phyloP scores from a whole-genome alignment of 305 asterid species.

The Fraxinus xanthoxyloides region DNA sequence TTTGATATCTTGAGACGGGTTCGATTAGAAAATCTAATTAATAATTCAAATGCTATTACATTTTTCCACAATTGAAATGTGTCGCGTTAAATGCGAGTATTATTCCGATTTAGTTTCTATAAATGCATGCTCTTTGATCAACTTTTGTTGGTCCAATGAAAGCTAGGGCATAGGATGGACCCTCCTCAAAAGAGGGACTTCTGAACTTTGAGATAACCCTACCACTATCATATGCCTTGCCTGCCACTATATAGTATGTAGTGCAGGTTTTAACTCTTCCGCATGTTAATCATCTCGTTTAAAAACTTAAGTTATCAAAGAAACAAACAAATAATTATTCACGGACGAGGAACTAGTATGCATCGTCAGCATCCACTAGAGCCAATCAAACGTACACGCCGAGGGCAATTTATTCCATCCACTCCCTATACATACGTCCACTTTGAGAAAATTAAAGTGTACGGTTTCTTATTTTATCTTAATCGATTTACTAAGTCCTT shows the following conservation, averaged over 20 bases:
- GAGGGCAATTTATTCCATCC: conserved; percentile 42
- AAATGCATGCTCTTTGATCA: too few species aligned
- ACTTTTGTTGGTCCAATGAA: background rate
- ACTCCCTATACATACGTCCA: conserved; percentile 31
- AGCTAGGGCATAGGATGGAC: too few species aligned
- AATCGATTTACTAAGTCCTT: conserved; percentile 7
- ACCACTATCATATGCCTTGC: background rate
- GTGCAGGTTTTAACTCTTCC: background rate
- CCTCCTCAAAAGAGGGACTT: too few species aligned
- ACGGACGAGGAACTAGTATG: too few species aligned
- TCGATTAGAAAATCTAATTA: too few species aligned
- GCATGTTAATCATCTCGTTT: background rate
- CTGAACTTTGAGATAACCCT: background rate
- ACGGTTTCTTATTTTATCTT: background rate
- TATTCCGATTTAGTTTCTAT: too few species aligned
- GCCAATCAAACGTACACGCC: conserved; percentile 50
- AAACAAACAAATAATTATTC: too few species aligned
- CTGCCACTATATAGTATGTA: background rate
- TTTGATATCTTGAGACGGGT: too few species aligned
- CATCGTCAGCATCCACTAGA: conserved; percentile 34
- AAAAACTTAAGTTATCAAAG: too few species aligned
- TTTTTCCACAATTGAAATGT: too few species aligned
- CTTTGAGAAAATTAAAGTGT: conserved; percentile 1
- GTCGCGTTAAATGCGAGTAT: too few species aligned
- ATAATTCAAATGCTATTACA: background rate